A percentile compares a stretch with the other conserved stretches of the same genome.
phyloP scores from a whole-genome alignment of 2,329 filamentous ascomycete species.

The Aspergillus fumigatiaffinis region DNA sequence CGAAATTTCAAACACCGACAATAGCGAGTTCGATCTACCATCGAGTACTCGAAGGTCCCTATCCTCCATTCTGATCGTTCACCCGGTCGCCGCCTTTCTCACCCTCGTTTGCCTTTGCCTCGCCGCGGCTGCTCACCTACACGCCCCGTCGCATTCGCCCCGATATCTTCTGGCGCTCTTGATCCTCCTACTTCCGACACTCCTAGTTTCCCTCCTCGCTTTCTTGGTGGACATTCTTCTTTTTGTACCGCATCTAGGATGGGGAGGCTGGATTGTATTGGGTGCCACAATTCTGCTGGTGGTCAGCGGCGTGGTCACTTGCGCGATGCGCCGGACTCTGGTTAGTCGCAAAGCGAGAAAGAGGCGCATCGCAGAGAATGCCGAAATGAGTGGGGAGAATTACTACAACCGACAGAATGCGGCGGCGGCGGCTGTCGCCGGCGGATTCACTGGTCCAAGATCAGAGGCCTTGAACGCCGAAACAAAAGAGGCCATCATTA shows the following conservation, averaged over 20 bases:
- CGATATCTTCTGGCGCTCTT: slow-evolving; percentile 81
- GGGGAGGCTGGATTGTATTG: slow-evolving; percentile 91
- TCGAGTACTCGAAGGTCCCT: slow-evolving; percentile 65
- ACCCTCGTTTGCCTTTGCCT: slow-evolving; percentile 81
- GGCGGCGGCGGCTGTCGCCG: slow-evolving; percentile 24
- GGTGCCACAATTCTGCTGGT: slow-evolving; percentile 83
- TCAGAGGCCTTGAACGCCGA: slow-evolving; percentile 39
- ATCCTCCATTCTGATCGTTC: slow-evolving; percentile 86
- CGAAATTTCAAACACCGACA: slow-evolving; percentile 37
- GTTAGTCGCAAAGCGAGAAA: slow-evolving; percentile 91
- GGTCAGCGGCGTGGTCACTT: slow-evolving; percentile 78
- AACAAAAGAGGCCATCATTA: slow-evolving; percentile 57
- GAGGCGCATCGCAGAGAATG: slow-evolving; percentile 86
- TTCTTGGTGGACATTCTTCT: slow-evolving; percentile 92
- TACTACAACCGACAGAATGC: slow-evolving; percentile 67
- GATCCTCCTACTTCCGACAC: slow-evolving; percentile 79
- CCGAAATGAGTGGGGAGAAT: slow-evolving; percentile 94
- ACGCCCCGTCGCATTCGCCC: slow-evolving; percentile 82
- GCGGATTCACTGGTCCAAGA: slow-evolving; percentile 8
- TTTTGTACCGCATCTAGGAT: slow-evolving; percentile 89
- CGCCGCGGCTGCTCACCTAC: slow-evolving; percentile 77
- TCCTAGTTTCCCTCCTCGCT: slow-evolving; percentile 76
- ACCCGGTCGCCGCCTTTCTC: slow-evolving; percentile 83
- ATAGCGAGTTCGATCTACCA: slow-evolving; percentile 57
- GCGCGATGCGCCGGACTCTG: slow-evolving; percentile 88